These are phyloP conservation scores for Thalassia testudinum DNA, from an alignment of 116 monocot species.

Conservation along the genomic window DNA sequence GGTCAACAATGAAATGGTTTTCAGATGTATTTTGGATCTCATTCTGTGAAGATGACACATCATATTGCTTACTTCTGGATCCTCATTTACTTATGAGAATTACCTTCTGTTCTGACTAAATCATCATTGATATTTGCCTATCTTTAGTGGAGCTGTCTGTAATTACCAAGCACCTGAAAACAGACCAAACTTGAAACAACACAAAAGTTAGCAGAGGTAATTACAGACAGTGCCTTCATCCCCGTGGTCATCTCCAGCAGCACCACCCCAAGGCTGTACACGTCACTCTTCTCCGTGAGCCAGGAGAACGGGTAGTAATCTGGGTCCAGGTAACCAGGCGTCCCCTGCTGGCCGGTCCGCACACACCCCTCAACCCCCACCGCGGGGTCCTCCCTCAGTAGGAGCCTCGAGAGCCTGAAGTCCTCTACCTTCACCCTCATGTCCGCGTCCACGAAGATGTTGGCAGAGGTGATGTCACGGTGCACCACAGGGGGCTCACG, in stretches of 20 bases:
- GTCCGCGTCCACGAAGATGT: slow-evolving; percentile 72
- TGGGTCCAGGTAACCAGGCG: slow-evolving; percentile 80
- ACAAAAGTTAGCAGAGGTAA: no score
- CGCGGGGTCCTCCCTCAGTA: slow-evolving; percentile 9
- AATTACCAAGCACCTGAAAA: slow-evolving; percentile 48
- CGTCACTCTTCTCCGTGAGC: slow-evolving; percentile 75
- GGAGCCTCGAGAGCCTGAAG: slow-evolving; percentile 55
- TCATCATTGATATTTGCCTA: no score
- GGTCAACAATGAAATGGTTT: no score
- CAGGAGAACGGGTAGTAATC: slow-evolving; percentile 65
- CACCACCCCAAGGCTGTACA: slow-evolving; percentile 81
- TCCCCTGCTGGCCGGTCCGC: slow-evolving; percentile 80
- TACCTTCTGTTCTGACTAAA: slow-evolving; percentile 29
- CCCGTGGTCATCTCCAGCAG: slow-evolving; percentile 71
- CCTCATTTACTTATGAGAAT: no score
- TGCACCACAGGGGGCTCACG: slow-evolving; percentile 76
- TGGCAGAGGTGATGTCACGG: slow-evolving; percentile 67
- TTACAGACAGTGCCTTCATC: slow-evolving; percentile 69
- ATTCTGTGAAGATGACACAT: no score
- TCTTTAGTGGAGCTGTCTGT: slow-evolving; percentile 8
- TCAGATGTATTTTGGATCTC: no score
- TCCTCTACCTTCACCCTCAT: slow-evolving; percentile 65
- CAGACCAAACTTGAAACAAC: slow-evolving; percentile 35
- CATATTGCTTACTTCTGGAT: no score
- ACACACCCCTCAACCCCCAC: slow-evolving; percentile 18